A percentile compares a stretch with the other conserved stretches of the same genome.
These are phyloP conservation scores for Biscutella laevigata DNA, from an alignment of 441 rosid genomes.

Conservation along the genomic window DNA sequence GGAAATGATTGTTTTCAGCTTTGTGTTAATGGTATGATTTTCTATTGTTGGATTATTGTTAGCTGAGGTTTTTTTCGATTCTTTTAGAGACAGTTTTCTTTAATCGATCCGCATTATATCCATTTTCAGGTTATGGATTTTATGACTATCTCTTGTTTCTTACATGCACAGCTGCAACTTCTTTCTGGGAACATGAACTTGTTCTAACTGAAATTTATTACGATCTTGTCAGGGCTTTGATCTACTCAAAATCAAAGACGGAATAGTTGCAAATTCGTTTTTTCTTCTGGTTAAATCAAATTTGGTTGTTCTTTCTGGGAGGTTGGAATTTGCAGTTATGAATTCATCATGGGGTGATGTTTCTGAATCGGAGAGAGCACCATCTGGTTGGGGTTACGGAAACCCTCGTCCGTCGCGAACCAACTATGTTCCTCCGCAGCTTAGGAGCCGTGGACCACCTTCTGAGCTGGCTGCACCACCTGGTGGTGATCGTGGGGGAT, in stretches of 20 bases:
- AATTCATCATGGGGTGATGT: slow-evolving; percentile 74
- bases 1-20: not conserved
- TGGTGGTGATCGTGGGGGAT: slow-evolving; percentile 35
- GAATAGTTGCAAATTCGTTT: not conserved
- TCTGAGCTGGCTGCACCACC: slow-evolving; percentile 43
- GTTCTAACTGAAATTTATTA: slow-evolving; percentile 11
- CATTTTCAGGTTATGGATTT: slow-evolving; percentile 3
- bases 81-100: not conserved
- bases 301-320: not conserved
- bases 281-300: not conserved
- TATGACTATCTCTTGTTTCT: not conserved
- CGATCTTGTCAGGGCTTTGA: slow-evolving; percentile 19
- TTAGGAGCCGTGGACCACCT: slow-evolving; percentile 43
- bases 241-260: slow-evolving; percentile 7
- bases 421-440: slow-evolving; percentile 76
- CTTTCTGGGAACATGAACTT: slow-evolving; percentile 10
- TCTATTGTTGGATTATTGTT: not conserved
- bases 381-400: slow-evolving; percentile 37
- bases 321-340: slow-evolving; percentile 25
- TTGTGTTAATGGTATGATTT: slow-evolving; percentile 8
- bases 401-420: slow-evolving; percentile 34
- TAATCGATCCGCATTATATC: slow-evolving; percentile 11
- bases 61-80: slow-evolving; percentile 9
- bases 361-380: slow-evolving; percentile 65
- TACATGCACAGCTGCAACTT: slow-evolving; percentile 20